A percentile compares a stretch with the other conserved stretches of the same genome.
Evolutionary conservation across 805 yeast species (phyloP).

Genomic region (Clavispora carvajalis): DNA sequence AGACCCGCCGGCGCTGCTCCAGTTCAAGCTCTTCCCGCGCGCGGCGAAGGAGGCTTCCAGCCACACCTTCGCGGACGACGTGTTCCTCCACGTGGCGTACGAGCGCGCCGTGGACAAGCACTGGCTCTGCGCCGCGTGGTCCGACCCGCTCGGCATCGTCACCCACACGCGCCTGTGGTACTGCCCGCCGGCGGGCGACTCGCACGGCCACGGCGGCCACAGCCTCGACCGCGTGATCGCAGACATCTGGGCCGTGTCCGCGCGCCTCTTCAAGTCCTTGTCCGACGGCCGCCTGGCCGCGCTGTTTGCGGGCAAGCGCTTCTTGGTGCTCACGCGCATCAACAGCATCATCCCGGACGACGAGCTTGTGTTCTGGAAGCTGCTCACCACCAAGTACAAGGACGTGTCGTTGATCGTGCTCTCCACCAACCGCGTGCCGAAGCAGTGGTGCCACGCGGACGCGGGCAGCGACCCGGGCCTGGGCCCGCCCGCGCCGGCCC

Average conservation of each 20-base stretch:
- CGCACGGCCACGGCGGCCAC: slow-evolving; percentile 13
- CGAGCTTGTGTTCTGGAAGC: slow-evolving; percentile 74
- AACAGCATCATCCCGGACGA: slow-evolving; percentile 77
- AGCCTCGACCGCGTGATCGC: slow-evolving; percentile 49
- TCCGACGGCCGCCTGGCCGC: slow-evolving; percentile 42
- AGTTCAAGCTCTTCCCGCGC: slow-evolving; percentile 29
- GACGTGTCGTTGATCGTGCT: slow-evolving; percentile 62
- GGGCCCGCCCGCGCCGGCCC: background rate
- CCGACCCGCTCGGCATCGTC: slow-evolving; percentile 72
- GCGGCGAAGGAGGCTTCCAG: slow-evolving; percentile 18
- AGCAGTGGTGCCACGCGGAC: slow-evolving; percentile 28
- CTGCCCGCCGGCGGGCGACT: slow-evolving; percentile 22
- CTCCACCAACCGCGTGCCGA: slow-evolving; percentile 59
- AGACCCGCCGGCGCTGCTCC: slow-evolving; percentile 33
- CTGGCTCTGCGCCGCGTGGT: slow-evolving; percentile 88
- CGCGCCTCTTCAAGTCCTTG: slow-evolving; percentile 34
- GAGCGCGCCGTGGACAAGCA: slow-evolving; percentile 73
- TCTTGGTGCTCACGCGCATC: slow-evolving; percentile 62
- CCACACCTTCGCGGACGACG: slow-evolving; percentile 47
- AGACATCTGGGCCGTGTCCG: slow-evolving; percentile 61
- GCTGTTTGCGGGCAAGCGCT: slow-evolving; percentile 57
- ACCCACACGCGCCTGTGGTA: slow-evolving; percentile 65
- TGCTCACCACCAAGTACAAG: slow-evolving; percentile 55
- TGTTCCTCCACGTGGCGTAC: slow-evolving; percentile 80
- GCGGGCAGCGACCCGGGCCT: background rate